phyloP scores from a whole-genome alignment of 2,329 filamentous ascomycete genomes.

The Ampelomyces quisqualis region DNA sequence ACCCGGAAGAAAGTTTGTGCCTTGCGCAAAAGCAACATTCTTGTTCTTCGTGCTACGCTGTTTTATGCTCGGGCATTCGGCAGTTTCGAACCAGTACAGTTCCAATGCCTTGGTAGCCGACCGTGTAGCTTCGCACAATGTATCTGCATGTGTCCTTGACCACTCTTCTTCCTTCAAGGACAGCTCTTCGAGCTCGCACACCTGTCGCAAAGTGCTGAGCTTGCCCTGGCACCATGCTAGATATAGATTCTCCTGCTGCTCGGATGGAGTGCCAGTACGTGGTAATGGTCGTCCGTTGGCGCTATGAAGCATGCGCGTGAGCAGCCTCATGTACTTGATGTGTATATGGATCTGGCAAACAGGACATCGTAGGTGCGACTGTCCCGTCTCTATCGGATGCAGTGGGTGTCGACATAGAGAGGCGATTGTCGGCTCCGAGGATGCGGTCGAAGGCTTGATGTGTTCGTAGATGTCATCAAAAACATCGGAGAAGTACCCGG shows the following conservation, averaged over 20 bases:
- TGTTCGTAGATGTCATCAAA: constrained; percentile 28
- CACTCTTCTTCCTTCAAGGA: constrained; percentile 23
- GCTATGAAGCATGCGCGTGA: constrained; percentile 23
- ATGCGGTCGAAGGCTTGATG: constrained; percentile 7
- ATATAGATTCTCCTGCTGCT: constrained; percentile 25
- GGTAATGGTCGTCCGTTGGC: constrained; percentile 25
- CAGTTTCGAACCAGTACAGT: constrained; percentile 27
- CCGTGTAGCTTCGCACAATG: constrained; percentile 13
- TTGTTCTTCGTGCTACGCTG: constrained; percentile 7
- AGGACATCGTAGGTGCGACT: constrained; percentile 25
- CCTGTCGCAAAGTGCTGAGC: constrained; percentile 20
- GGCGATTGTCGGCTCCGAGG: constrained; percentile 15
- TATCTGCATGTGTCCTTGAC: constrained; percentile 15
- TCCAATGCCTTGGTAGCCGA: constrained; percentile 29
- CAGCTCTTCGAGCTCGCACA: constrained; percentile 23
- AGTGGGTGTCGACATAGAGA: constrained; percentile 25
- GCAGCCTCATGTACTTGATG: constrained; percentile 25
- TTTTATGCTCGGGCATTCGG: constrained; percentile 3
- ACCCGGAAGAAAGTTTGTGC: constrained; percentile 24
- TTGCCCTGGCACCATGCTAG: constrained; percentile 30
- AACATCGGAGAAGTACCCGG: constrained; percentile 34
- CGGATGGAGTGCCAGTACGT: constrained; percentile 20
- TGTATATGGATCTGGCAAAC: constrained; percentile 31
- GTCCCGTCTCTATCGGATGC: constrained; percentile 19
- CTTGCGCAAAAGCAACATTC: constrained; percentile 21